Conservation (phyloP, 257 asterid species). For the Fraxinus anomala region DNA sequence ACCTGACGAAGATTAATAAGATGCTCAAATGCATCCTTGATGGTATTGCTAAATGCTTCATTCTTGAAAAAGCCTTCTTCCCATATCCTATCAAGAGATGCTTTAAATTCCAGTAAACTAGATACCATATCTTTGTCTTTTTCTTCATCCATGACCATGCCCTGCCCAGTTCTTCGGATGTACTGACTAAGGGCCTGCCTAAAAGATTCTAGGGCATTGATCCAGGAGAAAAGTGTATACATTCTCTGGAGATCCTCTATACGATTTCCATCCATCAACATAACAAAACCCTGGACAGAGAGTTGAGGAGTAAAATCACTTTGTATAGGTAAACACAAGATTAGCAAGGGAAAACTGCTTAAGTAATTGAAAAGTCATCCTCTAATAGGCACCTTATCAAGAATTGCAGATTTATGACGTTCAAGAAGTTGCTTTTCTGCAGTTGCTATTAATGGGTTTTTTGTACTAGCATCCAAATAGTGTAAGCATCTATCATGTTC, state of each 20-base stretch:
- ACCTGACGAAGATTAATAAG: conserved; percentile 97
- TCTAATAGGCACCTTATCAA: conserved; percentile 71
- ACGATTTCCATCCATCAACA: conserved; percentile 91
- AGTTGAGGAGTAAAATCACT: conserved; percentile 21
- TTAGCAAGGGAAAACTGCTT: conserved; percentile 7
- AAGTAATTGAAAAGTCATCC: neutral
- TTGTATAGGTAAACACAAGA: conserved; percentile 12
- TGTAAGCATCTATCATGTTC: conserved; percentile 90
- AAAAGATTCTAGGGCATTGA: conserved; percentile 77
- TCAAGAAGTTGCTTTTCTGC: conserved; percentile 87
- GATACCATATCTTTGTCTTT: conserved; percentile 98
- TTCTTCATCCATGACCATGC: conserved; percentile 91
- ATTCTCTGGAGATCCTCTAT: conserved; percentile 85
- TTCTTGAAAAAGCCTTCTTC: conserved; percentile 86
- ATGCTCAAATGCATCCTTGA: conserved; percentile 96
- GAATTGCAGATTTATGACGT: conserved; percentile 74
- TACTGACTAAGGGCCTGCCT: conserved; percentile 81
- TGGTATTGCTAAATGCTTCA: conserved; percentile 86
- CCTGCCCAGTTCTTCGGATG: conserved; percentile 86
- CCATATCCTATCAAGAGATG: conserved; percentile 84
- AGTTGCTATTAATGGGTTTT: conserved; percentile 82
- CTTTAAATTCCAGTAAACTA: conserved; percentile 81
- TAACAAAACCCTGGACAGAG: conserved; percentile 69
- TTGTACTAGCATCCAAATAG: conserved; percentile 77
- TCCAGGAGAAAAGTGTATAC: conserved; percentile 72